Evolutionary conservation across 2,329 filamentous ascomycete species (phyloP).

Genomic region (Pseudogymnoascus sp.): DNA sequence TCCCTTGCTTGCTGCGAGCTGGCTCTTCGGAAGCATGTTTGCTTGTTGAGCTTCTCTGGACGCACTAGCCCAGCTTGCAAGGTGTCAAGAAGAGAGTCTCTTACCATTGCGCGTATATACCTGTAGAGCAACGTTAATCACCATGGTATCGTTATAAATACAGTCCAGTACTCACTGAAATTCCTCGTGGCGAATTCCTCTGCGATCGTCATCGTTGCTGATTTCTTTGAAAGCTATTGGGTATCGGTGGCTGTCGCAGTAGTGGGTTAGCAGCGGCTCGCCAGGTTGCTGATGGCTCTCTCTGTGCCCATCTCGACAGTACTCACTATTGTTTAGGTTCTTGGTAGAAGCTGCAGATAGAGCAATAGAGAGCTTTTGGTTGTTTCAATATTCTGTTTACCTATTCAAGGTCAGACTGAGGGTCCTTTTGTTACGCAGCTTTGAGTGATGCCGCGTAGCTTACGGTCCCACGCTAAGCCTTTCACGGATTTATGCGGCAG

Average conservation of each 20-base stretch:
- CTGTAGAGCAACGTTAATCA: background rate
- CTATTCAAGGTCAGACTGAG: slow-evolving; percentile 7
- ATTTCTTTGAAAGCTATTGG: slow-evolving; percentile 11
- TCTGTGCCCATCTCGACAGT: background rate
- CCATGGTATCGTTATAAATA: slow-evolving; percentile 11
- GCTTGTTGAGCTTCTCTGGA: background rate
- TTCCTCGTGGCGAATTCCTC: slow-evolving; percentile 67
- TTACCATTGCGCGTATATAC: slow-evolving; percentile 10
- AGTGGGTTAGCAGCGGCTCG: slow-evolving; percentile 1
- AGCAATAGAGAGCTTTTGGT: background rate
- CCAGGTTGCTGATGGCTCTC: background rate
- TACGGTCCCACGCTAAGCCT: background rate
- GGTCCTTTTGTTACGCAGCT: slow-evolving; percentile 4
- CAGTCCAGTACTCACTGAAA: slow-evolving; percentile 53
- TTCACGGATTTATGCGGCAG: slow-evolving; percentile 8
- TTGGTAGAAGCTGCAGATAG: slow-evolving; percentile 1
- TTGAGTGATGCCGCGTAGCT: slow-evolving; percentile 2
- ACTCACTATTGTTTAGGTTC: background rate
- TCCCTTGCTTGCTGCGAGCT: slow-evolving; percentile 1
- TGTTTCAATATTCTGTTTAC: slow-evolving; percentile 9
- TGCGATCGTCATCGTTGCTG: slow-evolving; percentile 58
- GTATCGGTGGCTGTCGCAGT: slow-evolving; percentile 2
- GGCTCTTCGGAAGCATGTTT: background rate
- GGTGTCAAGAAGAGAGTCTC: slow-evolving; percentile 7
- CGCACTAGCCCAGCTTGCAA: background rate